Evolutionary conservation across 306 rosid genomes (phyloP).

Genomic region (Lathyrus aphaca): DNA sequence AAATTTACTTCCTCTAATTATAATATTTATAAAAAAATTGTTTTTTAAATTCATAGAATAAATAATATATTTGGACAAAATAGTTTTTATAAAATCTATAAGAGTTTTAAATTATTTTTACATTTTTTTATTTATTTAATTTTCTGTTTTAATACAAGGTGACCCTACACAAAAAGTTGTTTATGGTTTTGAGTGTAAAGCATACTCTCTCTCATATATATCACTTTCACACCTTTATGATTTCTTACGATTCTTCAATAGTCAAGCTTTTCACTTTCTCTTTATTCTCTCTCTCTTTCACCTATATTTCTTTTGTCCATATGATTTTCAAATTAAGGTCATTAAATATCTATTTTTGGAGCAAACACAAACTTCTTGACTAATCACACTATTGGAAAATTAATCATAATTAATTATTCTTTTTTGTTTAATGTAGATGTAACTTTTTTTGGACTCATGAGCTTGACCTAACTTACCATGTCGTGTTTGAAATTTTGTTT

Average conservation of each 20-base stretch:
- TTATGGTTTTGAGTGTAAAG: slow-evolving; percentile 4
- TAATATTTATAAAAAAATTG: too few species aligned
- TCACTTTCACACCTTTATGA: slow-evolving; percentile 3
- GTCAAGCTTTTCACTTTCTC: not conserved
- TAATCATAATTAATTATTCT: not conserved
- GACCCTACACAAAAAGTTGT: not conserved
- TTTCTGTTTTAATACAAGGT: slow-evolving; percentile 15
- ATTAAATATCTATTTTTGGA: not conserved
- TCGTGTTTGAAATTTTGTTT: not conserved
- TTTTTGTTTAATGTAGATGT: not conserved
- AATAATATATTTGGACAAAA: too few species aligned
- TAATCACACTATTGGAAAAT: not conserved
- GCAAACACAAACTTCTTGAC: slow-evolving; percentile 35
- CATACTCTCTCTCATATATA: not conserved
- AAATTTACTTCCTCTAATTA: too few species aligned
- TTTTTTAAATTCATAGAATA: too few species aligned
- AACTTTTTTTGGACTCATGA: not conserved
- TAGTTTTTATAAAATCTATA: too few species aligned
- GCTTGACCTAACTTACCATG: slow-evolving; percentile 17
- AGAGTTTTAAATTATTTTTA: too few species aligned
- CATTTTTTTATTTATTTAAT: too few species aligned
- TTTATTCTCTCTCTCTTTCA: not conserved
- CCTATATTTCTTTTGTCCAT: not conserved
- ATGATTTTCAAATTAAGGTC: slow-evolving; percentile 25
- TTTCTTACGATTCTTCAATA: not conserved